These are phyloP conservation scores for Flaveria robusta DNA, from an alignment of 129 eudicot genomes.

Conservation along the genomic window DNA sequence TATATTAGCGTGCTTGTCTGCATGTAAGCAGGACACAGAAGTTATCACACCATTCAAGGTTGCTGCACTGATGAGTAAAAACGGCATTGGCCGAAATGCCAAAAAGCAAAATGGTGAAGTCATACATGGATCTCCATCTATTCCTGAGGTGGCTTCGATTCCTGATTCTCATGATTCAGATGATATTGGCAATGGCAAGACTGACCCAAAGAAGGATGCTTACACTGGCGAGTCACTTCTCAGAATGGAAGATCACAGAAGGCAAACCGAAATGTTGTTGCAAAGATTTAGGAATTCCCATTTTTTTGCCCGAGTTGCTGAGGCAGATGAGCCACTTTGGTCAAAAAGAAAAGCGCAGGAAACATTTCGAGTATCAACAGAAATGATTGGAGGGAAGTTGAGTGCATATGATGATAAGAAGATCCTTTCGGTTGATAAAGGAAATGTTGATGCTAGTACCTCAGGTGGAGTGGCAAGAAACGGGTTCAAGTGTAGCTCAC, in stretches of 20 bases:
- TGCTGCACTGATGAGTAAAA: conserved; percentile 88
- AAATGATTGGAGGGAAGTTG: conserved; percentile 44
- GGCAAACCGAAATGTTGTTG: conserved; percentile 76
- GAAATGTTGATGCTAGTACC: conserved; percentile 67
- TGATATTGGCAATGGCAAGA: conserved; percentile 38
- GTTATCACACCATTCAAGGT: conserved; percentile 91
- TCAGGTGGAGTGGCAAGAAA: conserved; percentile 95
- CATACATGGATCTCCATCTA: conserved; percentile 36
- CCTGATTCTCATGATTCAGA: conserved; percentile 30
- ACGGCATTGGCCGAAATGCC: conserved; percentile 49
- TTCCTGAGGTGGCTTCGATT: conserved; percentile 21
- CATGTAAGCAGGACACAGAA: conserved; percentile 81
- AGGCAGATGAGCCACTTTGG: conserved; percentile 85
- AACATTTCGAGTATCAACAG: conserved; percentile 47
- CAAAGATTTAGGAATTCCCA: conserved; percentile 74
- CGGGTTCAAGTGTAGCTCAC: conserved; percentile 69
- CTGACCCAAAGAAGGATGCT: conserved; percentile 45
- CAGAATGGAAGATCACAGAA: conserved; percentile 80
- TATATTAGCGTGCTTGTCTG: conserved; percentile 80
- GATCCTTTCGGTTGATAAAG: conserved; percentile 67
- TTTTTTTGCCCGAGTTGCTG: conserved; percentile 84
- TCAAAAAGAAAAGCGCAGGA: conserved; percentile 62
- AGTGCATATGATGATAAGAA: conserved; percentile 38
- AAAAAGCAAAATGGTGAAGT: conserved; percentile 59
- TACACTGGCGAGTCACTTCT: conserved; percentile 73